Percentiles rank a stretch among this genome's conserved stretches.
Evolutionary conservation across 129 eudicot species (phyloP).

Genomic region (Artemisia tridentata): DNA sequence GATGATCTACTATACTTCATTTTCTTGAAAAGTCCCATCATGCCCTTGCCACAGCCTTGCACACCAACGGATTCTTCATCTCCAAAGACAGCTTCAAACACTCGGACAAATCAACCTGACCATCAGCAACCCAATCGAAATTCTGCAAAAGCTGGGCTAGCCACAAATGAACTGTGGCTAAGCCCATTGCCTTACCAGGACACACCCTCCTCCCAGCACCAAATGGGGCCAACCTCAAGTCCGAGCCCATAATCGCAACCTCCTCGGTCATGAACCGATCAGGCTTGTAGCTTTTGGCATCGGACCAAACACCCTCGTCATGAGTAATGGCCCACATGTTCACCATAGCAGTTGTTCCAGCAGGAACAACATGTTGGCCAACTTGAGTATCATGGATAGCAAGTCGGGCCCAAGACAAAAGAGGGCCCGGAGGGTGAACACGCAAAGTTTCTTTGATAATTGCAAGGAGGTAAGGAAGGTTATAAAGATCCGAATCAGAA

Average conservation of each 20-base stretch:
- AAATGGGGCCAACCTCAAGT: constrained; percentile 84
- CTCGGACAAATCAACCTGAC: constrained; percentile 69
- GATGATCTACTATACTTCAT: not conserved
- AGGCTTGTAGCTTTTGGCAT: constrained; percentile 57
- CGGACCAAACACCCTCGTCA: constrained; percentile 55
- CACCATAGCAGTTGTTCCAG: constrained; percentile 94
- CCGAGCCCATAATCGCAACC: constrained; percentile 83
- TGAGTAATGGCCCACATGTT: constrained; percentile 99
- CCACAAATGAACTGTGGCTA: constrained; percentile 86
- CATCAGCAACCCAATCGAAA: constrained; percentile 60
- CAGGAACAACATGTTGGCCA: constrained; percentile 73
- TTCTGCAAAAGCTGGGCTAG: constrained; percentile 72
- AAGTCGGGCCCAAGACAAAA: constrained; percentile 94
- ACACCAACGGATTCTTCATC: constrained; percentile 78
- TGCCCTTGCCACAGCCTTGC: constrained; percentile 71
- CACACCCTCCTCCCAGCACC: constrained; percentile 99
- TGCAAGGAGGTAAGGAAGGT: constrained; percentile 74
- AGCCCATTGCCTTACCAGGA: constrained; percentile 90
- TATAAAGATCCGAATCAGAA: constrained; percentile 55
- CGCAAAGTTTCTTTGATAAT: constrained; percentile 81
- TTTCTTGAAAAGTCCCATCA: constrained; percentile 14
- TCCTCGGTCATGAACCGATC: constrained; percentile 68
- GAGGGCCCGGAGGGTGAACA: constrained; percentile 95
- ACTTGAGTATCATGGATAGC: constrained; percentile 75
- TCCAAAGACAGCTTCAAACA: constrained; percentile 87